Conservation (phyloP, 129 eudicot genomes). For the Flaveria brownii region DNA sequence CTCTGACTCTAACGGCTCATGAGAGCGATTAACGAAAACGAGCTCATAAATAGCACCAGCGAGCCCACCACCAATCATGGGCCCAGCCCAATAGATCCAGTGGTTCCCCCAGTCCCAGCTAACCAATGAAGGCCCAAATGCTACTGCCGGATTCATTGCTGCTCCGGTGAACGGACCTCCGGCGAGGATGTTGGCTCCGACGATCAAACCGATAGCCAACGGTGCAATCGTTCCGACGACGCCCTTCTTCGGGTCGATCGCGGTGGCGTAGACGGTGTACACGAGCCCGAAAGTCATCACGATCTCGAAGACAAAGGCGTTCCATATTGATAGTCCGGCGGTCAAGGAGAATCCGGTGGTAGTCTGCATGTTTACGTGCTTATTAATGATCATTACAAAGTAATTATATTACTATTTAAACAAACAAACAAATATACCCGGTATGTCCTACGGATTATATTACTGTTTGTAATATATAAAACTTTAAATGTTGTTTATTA, state of each 20-base stretch:
- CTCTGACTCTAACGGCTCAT: constrained; percentile 52
- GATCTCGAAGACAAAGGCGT: constrained; percentile 52
- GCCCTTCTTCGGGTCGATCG: constrained; percentile 59
- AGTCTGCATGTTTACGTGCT: constrained; percentile 27
- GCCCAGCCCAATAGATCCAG: constrained; percentile 73
- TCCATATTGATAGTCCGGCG: constrained; percentile 46
- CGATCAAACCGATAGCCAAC: constrained; percentile 57
- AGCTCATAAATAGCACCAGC: constrained; percentile 52
- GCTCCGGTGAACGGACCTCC: constrained; percentile 69
- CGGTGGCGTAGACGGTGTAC: constrained; percentile 71
- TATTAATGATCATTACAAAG: too few relatives aligned
- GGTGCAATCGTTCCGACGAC: constrained; percentile 53
- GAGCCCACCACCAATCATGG: constrained; percentile 54
- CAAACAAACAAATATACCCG: too few relatives aligned
- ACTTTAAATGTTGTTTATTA: too few relatives aligned
- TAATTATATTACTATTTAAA: too few relatives aligned
- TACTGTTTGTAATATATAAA: too few relatives aligned
- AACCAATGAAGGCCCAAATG: constrained; percentile 58
- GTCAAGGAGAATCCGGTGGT: constrained; percentile 41
- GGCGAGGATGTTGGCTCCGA: constrained; percentile 57
- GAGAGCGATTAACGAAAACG: constrained; percentile 47
- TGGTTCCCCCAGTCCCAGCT: constrained; percentile 48
- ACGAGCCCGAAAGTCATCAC: constrained; percentile 65
- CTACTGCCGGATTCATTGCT: constrained; percentile 62
- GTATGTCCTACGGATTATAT: too few relatives aligned